Evolutionary conservation across 306 rosid species (phyloP).

Genomic region (Lagenaria siceraria): DNA sequence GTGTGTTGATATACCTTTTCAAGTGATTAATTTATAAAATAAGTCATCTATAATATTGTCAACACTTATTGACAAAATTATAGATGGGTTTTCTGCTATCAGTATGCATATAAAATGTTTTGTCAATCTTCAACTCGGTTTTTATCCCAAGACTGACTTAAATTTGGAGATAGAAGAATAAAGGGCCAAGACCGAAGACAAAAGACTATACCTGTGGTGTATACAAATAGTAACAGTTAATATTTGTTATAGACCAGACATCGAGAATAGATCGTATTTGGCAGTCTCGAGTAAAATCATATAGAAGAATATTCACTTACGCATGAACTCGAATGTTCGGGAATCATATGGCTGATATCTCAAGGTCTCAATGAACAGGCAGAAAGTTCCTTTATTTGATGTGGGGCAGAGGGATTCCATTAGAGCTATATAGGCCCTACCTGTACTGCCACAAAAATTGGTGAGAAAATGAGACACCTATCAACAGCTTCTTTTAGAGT

Average conservation of each 20-base stretch:
- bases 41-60: too few species aligned
- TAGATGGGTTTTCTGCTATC: neutral
- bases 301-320: neutral
- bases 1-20: too few species aligned
- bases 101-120: neutral
- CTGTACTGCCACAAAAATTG: constrained; percentile 19
- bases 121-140: neutral
- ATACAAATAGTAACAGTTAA: neutral
- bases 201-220: neutral
- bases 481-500: constrained; percentile 23
- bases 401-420: neutral
- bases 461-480: neutral
- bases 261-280: neutral
- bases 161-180: neutral
- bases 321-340: neutral
- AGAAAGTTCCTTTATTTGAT: neutral
- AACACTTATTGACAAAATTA: neutral
- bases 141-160: neutral
- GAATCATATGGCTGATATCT: neutral
- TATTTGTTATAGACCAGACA: neutral
- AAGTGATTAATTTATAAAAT: too few species aligned
- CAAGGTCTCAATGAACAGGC: constrained; percentile 5
- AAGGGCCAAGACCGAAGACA: neutral
- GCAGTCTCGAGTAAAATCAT: neutral
- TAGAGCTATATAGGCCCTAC: neutral